Conservation (phyloP, 116 monocot genomes). For the Posidonia oceanica region DNA sequence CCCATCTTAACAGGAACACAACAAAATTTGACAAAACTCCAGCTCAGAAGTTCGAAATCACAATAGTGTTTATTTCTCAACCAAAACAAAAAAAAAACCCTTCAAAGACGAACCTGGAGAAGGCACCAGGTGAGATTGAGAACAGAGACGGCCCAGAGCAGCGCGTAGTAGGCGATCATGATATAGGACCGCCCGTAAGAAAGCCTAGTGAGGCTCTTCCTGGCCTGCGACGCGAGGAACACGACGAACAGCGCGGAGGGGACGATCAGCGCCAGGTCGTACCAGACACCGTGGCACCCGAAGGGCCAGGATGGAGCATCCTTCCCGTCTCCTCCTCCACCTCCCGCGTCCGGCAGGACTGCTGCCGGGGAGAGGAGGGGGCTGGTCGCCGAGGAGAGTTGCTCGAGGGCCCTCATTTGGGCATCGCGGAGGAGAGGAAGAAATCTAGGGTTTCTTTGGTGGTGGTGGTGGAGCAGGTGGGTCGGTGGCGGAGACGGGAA, state of each 20-base stretch:
- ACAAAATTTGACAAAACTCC: too few relatives aligned
- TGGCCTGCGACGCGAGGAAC: constrained; percentile 70
- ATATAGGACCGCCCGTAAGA: constrained; percentile 75
- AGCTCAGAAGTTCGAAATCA: background rate
- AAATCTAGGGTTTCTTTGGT: background rate
- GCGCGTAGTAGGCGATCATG: constrained; percentile 75
- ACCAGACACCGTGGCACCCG: constrained; percentile 57
- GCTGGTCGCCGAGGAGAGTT: background rate
- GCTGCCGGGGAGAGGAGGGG: background rate
- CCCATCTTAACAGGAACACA: too few relatives aligned
- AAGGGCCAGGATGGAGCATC: constrained; percentile 24
- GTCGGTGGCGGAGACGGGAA: too few relatives aligned
- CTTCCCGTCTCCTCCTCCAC: background rate
- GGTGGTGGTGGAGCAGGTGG: too few relatives aligned
- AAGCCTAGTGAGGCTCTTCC: constrained; percentile 66
- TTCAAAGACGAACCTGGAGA: constrained; percentile 43
- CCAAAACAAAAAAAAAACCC: too few relatives aligned
- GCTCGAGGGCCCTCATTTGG: background rate
- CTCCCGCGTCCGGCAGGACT: too few relatives aligned
- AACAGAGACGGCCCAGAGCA: constrained; percentile 73
- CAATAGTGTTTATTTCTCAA: background rate
- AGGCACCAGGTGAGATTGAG: constrained; percentile 90
- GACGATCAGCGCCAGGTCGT: constrained; percentile 58
- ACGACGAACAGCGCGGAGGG: constrained; percentile 64
- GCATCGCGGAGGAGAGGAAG: background rate